Base-by-base conservation (phyloP, 306 rosid genomes). In the Citrullus amarus region DNA sequence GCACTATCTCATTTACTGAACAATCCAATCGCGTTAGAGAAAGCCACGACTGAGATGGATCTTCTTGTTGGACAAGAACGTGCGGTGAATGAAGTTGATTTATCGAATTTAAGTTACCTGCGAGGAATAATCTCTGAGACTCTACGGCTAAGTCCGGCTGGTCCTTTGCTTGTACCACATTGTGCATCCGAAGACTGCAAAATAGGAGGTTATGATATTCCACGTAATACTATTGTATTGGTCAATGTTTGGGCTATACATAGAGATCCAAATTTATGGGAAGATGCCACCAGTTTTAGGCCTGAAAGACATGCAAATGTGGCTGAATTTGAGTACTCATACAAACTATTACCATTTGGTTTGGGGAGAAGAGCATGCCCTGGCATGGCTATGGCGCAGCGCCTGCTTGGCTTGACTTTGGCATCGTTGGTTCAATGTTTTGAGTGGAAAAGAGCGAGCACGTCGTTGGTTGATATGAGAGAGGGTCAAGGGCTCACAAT, bases 401-500 rank as follows among this genome's bases (percentile, higher is more conserved):
- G 74, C 0, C 4, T 67, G 74, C 9, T n/a, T 38, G 74, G 48
- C 20, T 39, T 67, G 54, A 67, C 73, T 17, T 66, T 66, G 28
- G 73, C 73, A 10, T 67, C 53, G 22, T n/a, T 67, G 32, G n/a
- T 67, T 17, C 74, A 67, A n/a, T 17, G 53, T 2, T 68, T 68
- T 68, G 75, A 68, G 4, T 68, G 75, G 75, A 10, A 68, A 20
- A 68, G 36, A 68, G 9, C 18, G 32, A 44, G 34, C 8, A 20
- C 20, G 8, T 9, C 2, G 6, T 68, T 68, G 9, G 54, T 68
- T 68, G 75, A 68, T 4, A 68, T 68, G 75, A 68, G 8, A 0
- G 75, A 68, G 20, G 75, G 75, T 68, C 2, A 68, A 68, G 75
- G 75, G 22, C 54, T 68, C 17, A 68, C 75, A n/a, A 68, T 68